These are phyloP conservation scores for Pyrus pyrifolia DNA, from an alignment of 306 rosid genomes.

Conservation along the genomic window DNA sequence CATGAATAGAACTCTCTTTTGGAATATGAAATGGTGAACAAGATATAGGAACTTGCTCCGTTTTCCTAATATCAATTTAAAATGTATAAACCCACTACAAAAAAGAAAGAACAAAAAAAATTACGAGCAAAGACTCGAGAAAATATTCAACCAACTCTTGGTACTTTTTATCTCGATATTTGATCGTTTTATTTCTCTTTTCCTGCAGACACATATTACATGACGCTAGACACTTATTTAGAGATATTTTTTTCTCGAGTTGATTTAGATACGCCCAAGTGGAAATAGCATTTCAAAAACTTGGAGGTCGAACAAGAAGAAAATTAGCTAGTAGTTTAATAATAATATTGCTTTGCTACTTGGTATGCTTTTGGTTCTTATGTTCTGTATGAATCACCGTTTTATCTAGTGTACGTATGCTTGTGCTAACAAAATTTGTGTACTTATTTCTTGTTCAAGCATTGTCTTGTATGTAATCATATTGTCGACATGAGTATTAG, in stretches of 20 bases:
- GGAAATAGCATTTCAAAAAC: not conserved
- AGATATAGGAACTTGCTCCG: not conserved
- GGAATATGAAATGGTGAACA: not conserved
- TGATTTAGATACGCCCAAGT: not conserved
- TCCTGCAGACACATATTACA: no score
- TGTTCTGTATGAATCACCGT: not conserved
- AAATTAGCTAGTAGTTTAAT: no score
- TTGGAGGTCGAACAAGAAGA: no score
- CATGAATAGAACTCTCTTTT: not conserved
- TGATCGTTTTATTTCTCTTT: no score
- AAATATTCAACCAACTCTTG: not conserved
- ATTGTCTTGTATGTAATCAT: not conserved
- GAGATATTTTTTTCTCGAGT: not conserved
- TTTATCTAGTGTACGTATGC: not conserved
- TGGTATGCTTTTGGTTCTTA: not conserved
- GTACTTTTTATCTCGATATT: no score
- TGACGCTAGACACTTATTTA: no score
- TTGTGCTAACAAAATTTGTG: not conserved
- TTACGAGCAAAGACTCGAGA: not conserved
- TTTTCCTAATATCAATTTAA: not conserved
- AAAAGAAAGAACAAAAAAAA: not conserved
- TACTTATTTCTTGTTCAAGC: not conserved
- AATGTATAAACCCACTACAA: not conserved
- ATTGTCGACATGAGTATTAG: no score
- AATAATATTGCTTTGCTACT: not conserved